Conservation (phyloP, 164 flowering plant species). For the Vitis cinerea region DNA sequence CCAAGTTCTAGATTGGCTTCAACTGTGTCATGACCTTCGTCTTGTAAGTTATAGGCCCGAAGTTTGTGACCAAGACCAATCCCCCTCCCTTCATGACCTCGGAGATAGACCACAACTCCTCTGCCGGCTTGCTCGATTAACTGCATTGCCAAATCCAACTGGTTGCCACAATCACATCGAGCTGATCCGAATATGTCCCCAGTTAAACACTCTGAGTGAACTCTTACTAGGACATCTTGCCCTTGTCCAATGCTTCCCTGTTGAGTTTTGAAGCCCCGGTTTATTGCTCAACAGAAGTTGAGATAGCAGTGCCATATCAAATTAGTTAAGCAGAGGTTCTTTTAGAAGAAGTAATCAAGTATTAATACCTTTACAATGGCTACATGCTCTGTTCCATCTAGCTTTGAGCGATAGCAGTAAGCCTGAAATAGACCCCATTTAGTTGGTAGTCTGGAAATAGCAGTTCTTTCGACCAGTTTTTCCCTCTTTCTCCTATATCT, state of each 20-base stretch:
- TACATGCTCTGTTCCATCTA: slow-evolving; percentile 79
- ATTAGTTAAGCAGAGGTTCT: too few species aligned
- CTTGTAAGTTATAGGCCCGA: slow-evolving; percentile 86
- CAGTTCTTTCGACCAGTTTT: slow-evolving; percentile 71
- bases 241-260: slow-evolving; percentile 85
- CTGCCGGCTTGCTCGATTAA: slow-evolving; percentile 71
- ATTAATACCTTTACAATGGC: slow-evolving; percentile 70
- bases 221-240: slow-evolving; percentile 80
- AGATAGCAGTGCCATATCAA: too few species aligned
- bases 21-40: slow-evolving; percentile 94
- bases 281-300: background rate
- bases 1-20: slow-evolving; percentile 92
- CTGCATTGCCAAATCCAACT: slow-evolving; percentile 83
- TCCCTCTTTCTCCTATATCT: slow-evolving; percentile 92
- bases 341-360: background rate
- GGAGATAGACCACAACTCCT: slow-evolving; percentile 76
- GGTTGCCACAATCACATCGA: slow-evolving; percentile 88
- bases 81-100: slow-evolving; percentile 96
- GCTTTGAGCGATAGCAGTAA: slow-evolving; percentile 68
- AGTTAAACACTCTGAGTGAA: slow-evolving; percentile 88
- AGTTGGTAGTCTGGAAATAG: slow-evolving; percentile 69
- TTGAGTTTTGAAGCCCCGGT: background rate
- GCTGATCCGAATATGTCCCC: slow-evolving; percentile 92
- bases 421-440: slow-evolving; percentile 82
- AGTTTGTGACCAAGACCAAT: slow-evolving; percentile 93